These are phyloP conservation scores for Blastobotrys buckinghamii DNA, from an alignment of 1,139 yeast genomes.

Conservation along the genomic window DNA sequence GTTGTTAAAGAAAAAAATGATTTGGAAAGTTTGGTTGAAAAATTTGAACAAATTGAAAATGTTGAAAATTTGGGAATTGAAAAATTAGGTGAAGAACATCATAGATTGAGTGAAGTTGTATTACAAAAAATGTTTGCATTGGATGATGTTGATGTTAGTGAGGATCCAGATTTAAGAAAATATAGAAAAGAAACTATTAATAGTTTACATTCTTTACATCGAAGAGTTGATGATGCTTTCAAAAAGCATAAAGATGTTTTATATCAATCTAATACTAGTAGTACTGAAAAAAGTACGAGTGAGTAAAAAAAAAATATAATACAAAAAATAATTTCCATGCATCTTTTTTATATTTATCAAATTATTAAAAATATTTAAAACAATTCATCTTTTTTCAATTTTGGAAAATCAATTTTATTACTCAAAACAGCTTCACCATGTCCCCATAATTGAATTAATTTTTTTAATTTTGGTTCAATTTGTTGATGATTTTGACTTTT, in stretches of 20 bases:
- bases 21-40: slow-evolving; percentile 30
- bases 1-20: slow-evolving; percentile 27
- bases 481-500: slow-evolving; percentile 30
- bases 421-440: slow-evolving; percentile 32
- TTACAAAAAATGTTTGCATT: slow-evolving; percentile 36
- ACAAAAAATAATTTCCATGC: too few species aligned
- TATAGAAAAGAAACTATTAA: slow-evolving; percentile 36
- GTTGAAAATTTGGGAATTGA: background rate
- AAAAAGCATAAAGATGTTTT: slow-evolving; percentile 9
- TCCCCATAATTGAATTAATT: slow-evolving; percentile 31
- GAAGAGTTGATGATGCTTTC: slow-evolving; percentile 29
- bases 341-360: background rate
- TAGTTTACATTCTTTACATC: slow-evolving; percentile 32
- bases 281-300: background rate
- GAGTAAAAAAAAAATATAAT: background rate
- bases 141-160: slow-evolving; percentile 37
- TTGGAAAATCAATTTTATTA: slow-evolving; percentile 25
- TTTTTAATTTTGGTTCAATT: slow-evolving; percentile 33
- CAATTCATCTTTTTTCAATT: slow-evolving; percentile 14
- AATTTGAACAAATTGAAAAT: slow-evolving; percentile 23
- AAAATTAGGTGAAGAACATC: slow-evolving; percentile 28
- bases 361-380: background rate
- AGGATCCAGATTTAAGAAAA: slow-evolving; percentile 33
- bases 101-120: slow-evolving; percentile 34
- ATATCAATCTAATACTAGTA: background rate